phyloP scores from a whole-genome alignment of 257 asterid species.

The Capsicum pubescens region DNA sequence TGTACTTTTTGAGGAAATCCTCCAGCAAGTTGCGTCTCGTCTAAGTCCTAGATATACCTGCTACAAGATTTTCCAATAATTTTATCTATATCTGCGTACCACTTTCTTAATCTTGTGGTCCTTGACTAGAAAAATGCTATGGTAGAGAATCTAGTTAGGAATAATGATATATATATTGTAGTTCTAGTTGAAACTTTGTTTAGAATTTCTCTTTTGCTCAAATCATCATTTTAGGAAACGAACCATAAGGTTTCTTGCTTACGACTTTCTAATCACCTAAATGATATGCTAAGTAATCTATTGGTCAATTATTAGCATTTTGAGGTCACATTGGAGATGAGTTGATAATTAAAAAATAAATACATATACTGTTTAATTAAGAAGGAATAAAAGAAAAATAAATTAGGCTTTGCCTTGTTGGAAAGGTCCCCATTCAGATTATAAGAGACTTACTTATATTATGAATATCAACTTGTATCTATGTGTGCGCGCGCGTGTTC shows the following conservation, averaged over 20 bases:
- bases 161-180: not conserved
- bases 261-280: not conserved
- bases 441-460: not conserved
- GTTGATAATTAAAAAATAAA: not conserved
- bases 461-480: not conserved
- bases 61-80: not conserved
- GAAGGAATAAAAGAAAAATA: not conserved
- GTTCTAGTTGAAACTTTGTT: not conserved
- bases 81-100: not conserved
- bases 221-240: not conserved
- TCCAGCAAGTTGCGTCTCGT: too few species aligned
- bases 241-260: not conserved
- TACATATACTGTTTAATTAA: not conserved
- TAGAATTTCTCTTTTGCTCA: not conserved
- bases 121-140: slow-evolving; percentile 15
- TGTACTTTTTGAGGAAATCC: too few species aligned
- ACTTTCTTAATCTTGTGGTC: slow-evolving; percentile 1
- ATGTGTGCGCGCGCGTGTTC: not conserved
- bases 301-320: not conserved
- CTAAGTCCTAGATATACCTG: not conserved
- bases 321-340: not conserved
- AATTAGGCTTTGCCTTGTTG: not conserved
- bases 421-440: slow-evolving; percentile 6
- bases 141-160: not conserved
- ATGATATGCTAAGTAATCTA: not conserved